A percentile compares a stretch with the other conserved stretches of the same genome.
These are phyloP conservation scores for Physcomitrium patens DNA, from an alignment of 225 moss, liverwort and hornwort genomes.

Conservation along the genomic window DNA sequence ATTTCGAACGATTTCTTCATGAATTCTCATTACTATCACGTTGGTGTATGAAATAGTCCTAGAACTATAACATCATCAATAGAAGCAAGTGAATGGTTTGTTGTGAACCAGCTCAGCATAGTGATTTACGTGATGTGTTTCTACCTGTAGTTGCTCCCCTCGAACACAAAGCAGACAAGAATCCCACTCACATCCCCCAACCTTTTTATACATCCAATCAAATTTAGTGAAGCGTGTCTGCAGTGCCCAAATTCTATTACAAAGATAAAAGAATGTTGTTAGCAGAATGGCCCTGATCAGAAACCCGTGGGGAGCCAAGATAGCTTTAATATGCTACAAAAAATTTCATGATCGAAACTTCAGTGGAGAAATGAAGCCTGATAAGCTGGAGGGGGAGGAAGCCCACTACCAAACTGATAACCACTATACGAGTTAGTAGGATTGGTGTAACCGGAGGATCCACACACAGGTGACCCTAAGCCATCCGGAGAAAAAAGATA, in stretches of 20 bases:
- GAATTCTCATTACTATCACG: conserved; percentile 39
- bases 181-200: conserved; percentile 37
- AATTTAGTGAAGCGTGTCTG: conserved; percentile 45
- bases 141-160: conserved; percentile 28
- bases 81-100: conserved; percentile 22
- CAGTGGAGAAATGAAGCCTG: conserved; percentile 98
- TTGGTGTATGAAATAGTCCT: conserved; percentile 30
- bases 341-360: conserved; percentile 35
- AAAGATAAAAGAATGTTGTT: conserved; percentile 40
- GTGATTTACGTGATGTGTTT: conserved; percentile 28
- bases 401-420: conserved; percentile 99
- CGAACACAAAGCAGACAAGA: conserved; percentile 26
- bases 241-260: conserved; percentile 38
- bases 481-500: conserved; percentile 95
- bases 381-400: conserved; percentile 99
- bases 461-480: conserved; percentile 97
- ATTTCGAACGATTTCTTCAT: conserved; percentile 26
- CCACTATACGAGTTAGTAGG: conserved; percentile 95
- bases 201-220: conserved; percentile 29
- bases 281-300: conserved; percentile 36
- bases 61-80: conserved; percentile 26
- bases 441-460: conserved; percentile 92
- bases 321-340: conserved; percentile 40
- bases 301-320: conserved; percentile 29
- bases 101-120: conserved; percentile 39